phyloP scores from a whole-genome alignment of 140 eudicot genomes.

The Oenanthe javanica region DNA sequence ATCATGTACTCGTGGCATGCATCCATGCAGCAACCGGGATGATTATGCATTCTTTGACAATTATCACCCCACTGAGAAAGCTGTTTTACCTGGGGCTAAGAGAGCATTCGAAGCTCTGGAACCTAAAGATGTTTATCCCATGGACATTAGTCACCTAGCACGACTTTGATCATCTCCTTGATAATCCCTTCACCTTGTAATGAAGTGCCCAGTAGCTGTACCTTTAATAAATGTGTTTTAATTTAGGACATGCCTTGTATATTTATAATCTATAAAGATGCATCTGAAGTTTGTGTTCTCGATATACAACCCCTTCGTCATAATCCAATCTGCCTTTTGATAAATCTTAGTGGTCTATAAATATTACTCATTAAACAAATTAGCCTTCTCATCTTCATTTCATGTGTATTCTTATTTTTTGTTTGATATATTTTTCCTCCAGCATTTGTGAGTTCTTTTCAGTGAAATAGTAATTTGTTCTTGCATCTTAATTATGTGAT shows the following conservation, averaged over 20 bases:
- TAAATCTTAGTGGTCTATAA: not conserved
- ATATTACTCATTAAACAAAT: not conserved
- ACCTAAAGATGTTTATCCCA: constrained; percentile 43
- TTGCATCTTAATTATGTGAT: not conserved
- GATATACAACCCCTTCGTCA: not conserved
- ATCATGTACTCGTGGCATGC: constrained; percentile 18
- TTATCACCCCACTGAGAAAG: constrained; percentile 24
- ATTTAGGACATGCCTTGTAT: not conserved
- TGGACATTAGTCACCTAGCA: constrained; percentile 40
- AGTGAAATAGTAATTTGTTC: not conserved
- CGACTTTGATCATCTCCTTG: constrained; percentile 15
- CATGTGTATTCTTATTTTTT: not conserved
- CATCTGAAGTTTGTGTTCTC: not conserved
- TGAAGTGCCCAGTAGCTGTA: not conserved
- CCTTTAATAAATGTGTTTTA: constrained; percentile 1
- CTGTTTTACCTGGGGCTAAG: constrained; percentile 17
- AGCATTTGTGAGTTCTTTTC: not conserved
- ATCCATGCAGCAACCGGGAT: constrained; percentile 23
- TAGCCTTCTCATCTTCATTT: not conserved
- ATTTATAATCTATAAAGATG: not conserved
- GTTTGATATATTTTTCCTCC: not conserved
- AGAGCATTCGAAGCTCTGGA: constrained; percentile 33
- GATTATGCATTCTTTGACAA: constrained; percentile 30
- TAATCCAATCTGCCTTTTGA: not conserved
- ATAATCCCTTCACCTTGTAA: not conserved